Evolutionary conservation across 495 filamentous ascomycete genomes (phyloP).

Genomic region (Melanomma pulvis-pyrius): DNA sequence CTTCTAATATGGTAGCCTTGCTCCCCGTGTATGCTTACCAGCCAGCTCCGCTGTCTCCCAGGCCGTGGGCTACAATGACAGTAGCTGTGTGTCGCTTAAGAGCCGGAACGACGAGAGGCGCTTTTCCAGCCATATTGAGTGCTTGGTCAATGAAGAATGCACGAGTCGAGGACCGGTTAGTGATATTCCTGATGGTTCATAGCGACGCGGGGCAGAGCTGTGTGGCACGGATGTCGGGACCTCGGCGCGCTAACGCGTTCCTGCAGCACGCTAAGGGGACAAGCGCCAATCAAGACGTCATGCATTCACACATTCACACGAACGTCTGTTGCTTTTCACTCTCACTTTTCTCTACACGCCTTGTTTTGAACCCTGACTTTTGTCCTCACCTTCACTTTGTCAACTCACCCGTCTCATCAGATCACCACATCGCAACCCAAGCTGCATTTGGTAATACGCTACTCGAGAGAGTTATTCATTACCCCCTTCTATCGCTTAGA

Average conservation of each 20-base stretch:
- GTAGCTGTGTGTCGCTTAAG: conserved; percentile 88
- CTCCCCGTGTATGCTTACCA: conserved; percentile 36
- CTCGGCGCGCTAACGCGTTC: conserved; percentile 20
- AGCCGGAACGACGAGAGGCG: conserved; percentile 80
- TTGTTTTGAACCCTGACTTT: background rate
- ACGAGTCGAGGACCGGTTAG: background rate
- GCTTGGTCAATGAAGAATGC: background rate
- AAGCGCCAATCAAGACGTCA: conserved; percentile 29
- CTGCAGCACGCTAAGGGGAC: conserved; percentile 18
- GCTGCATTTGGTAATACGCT: background rate
- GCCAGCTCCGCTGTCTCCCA: conserved; percentile 71
- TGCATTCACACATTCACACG: conserved; percentile 14
- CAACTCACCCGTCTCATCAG: background rate
- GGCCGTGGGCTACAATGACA: conserved; percentile 89
- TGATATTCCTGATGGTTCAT: background rate
- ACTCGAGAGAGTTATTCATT: no score
- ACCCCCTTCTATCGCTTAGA: background rate
- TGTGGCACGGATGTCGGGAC: conserved; percentile 1
- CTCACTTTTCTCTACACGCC: background rate
- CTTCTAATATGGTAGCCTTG: background rate
- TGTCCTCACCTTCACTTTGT: background rate
- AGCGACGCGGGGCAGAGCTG: background rate
- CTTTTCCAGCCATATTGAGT: conserved; percentile 55
- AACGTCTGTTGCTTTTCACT: background rate
- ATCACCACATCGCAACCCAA: background rate